Conservation (phyloP, 148 eudicot species). For the Polygonum maritimum region DNA sequence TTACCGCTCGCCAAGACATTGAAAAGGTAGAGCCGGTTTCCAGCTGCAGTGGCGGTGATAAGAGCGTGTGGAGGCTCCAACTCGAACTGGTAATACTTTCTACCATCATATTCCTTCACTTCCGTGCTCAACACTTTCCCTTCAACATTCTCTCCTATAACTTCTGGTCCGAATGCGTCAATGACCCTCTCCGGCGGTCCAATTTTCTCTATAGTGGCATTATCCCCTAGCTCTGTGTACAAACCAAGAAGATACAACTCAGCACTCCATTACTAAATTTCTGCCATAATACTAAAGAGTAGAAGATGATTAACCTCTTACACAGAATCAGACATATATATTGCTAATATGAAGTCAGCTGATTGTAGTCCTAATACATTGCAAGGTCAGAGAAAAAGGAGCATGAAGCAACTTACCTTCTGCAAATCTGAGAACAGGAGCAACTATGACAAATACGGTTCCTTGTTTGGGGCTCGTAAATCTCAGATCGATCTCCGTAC, state of each 20-base stretch:
- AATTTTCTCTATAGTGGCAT: slow-evolving; percentile 59
- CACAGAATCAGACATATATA: not conserved
- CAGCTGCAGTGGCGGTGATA: slow-evolving; percentile 96
- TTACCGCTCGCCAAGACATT: slow-evolving; percentile 65
- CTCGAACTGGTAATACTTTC: slow-evolving; percentile 85
- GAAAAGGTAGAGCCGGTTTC: slow-evolving; percentile 86
- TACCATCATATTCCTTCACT: slow-evolving; percentile 71
- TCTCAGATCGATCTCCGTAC: slow-evolving; percentile 91
- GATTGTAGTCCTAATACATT: not conserved
- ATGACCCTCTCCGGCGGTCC: slow-evolving; percentile 88
- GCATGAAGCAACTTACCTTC: slow-evolving; percentile 38
- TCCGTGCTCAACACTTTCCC: slow-evolving; percentile 69
- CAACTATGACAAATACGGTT: slow-evolving; percentile 59
- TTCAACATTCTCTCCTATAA: slow-evolving; percentile 86
- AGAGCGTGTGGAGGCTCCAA: slow-evolving; percentile 82
- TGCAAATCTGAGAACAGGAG: slow-evolving; percentile 85
- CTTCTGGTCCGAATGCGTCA: slow-evolving; percentile 92
- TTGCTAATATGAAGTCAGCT: not conserved
- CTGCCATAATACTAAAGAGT: no score
- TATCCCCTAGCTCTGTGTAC: slow-evolving; percentile 52
- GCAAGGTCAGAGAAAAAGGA: not conserved
- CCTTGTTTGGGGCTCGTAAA: slow-evolving; percentile 79
- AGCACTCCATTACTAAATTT: not conserved
- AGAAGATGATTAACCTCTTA: not conserved
- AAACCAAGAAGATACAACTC: slow-evolving; percentile 1